These are phyloP conservation scores for Linum tenue DNA, from an alignment of 345 rosid species.

Conservation along the genomic window DNA sequence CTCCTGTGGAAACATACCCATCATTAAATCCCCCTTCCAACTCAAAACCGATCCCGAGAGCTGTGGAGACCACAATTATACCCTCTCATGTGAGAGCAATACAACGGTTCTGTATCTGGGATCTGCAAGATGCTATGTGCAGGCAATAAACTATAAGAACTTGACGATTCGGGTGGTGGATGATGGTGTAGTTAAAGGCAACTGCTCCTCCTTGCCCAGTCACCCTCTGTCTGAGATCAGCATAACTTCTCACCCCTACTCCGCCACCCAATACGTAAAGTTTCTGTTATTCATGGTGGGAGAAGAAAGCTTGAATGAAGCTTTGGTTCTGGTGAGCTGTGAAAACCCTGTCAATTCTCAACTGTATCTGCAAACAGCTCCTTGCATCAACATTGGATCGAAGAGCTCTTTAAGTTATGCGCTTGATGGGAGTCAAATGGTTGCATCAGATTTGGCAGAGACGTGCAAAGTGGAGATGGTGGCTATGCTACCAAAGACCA, in stretches of 20 bases:
- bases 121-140: constrained; percentile 14
- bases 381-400: not conserved
- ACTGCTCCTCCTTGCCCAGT: constrained; percentile 13
- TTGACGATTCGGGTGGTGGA: constrained; percentile 15
- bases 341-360: not conserved
- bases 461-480: constrained; percentile 4
- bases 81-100: constrained; percentile 22
- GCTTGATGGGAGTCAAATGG: not conserved
- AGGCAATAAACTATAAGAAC: constrained; percentile 14
- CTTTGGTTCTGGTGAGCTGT: constrained; percentile 1
- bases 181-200: constrained; percentile 6
- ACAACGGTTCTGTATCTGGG: constrained; percentile 4
- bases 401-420: not conserved
- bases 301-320: not conserved
- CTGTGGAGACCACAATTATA: constrained; percentile 7
- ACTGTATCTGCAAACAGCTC: constrained; percentile 3
- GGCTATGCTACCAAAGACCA: not conserved
- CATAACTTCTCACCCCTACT: no score
- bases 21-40: constrained; percentile 22
- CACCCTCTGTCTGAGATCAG: not conserved
- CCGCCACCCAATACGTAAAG: no score
- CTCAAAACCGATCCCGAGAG: constrained; percentile 12
- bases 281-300: not conserved
- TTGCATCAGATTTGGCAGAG: not conserved
- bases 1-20: constrained; percentile 23